Evolutionary conservation across 192 early-diverging fungal genomes (phyloP).

Genomic region (Coemansia sp.): DNA sequence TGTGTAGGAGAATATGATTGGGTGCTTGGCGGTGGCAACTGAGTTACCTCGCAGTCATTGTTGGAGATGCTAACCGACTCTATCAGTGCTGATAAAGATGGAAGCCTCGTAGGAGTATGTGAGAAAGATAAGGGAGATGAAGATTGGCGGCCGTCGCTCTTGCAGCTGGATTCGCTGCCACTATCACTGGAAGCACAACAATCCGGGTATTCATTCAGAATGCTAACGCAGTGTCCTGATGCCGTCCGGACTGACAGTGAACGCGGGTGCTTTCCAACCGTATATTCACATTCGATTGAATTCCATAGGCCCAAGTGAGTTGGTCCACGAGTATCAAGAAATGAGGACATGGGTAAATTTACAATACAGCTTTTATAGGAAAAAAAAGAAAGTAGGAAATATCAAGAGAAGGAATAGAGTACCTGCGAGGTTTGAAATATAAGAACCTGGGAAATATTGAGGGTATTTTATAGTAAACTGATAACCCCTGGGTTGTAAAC

Average conservation of each 20-base stretch:
- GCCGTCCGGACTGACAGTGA: slow-evolving; percentile 50
- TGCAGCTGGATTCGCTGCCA: slow-evolving; percentile 20
- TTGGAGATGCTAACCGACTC: slow-evolving; percentile 24
- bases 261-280: slow-evolving; percentile 11
- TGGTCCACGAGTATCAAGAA: background rate
- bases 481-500: slow-evolving; percentile 5
- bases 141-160: slow-evolving; percentile 26
- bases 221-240: slow-evolving; percentile 43
- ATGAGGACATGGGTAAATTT: no score
- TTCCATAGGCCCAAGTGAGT: slow-evolving; percentile 6
- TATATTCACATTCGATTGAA: background rate
- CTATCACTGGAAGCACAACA: background rate
- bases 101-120: slow-evolving; percentile 22
- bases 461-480: slow-evolving; percentile 5
- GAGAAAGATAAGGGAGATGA: slow-evolving; percentile 30
- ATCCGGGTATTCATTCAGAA: slow-evolving; percentile 28
- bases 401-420: no score
- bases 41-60: slow-evolving; percentile 16
- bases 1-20: background rate
- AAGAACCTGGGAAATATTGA: no score
- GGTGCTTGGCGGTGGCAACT: slow-evolving; percentile 15
- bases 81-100: slow-evolving; percentile 39
- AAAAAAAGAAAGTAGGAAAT: no score
- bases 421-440: no score
- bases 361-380: no score